These are phyloP conservation scores for Fusarium chuoi DNA, from an alignment of 2,329 filamentous ascomycete species.

Conservation along the genomic window DNA sequence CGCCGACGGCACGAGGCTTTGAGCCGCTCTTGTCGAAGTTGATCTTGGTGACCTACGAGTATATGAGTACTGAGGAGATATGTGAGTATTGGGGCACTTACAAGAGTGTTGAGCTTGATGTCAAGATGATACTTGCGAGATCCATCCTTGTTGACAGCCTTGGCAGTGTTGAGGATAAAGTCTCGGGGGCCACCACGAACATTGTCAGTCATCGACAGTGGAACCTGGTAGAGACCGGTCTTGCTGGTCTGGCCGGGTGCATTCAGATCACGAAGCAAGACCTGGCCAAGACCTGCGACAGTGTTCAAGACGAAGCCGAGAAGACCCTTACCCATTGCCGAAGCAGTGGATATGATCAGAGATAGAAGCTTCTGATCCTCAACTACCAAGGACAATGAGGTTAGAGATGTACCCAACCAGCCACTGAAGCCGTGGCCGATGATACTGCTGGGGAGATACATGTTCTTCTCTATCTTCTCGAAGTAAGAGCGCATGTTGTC, in stretches of 20 bases:
- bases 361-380: conserved; percentile 46
- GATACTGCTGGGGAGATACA: conserved; percentile 52
- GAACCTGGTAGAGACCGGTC: conserved; percentile 64
- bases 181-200: conserved; percentile 66
- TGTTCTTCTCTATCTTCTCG: conserved; percentile 54
- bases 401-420: conserved; percentile 46
- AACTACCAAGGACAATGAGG: conserved; percentile 38
- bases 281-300: conserved; percentile 39
- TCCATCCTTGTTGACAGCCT: conserved; percentile 35
- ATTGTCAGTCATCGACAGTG: conserved; percentile 62
- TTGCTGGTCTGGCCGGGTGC: conserved; percentile 32
- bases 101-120: conserved; percentile 42
- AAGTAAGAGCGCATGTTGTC: conserved; percentile 56
- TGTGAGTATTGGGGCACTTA: not conserved
- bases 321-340: conserved; percentile 43
- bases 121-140: conserved; percentile 44
- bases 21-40: conserved; percentile 47
- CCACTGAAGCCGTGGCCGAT: conserved; percentile 56
- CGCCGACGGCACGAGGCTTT: conserved; percentile 47
- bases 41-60: conserved; percentile 46
- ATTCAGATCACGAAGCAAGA: conserved; percentile 45
- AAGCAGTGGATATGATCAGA: conserved; percentile 41
- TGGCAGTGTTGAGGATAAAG: conserved; percentile 57
- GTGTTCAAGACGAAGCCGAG: conserved; percentile 26
- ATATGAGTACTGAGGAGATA: not conserved